Base-by-base conservation (phyloP, 2,329 filamentous ascomycete species). In the Cercospora zeae-maydis region DNA sequence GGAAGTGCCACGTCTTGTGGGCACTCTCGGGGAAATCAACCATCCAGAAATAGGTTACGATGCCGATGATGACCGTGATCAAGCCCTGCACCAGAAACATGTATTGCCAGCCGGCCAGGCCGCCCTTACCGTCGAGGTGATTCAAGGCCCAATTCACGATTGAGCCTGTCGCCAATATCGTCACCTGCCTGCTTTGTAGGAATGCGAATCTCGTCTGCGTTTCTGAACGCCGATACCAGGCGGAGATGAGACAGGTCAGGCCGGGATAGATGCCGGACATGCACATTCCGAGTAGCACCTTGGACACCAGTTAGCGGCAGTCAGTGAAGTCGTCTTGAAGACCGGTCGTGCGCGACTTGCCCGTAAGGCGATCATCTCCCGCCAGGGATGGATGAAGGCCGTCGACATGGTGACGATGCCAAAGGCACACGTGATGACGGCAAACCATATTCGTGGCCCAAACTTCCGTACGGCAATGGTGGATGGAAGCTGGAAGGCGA, bases 121-220 rank as follows among this genome's bases (percentile, higher is more conserved):
- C 83, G 1, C 77, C 78, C 9, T 74, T 77, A 1, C 86, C 85
- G 67, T 88, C 75, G 2, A 89, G 77, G 54, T 84, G 80, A 63
- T 89, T 88, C n/a, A 91, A 79, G 0, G 84, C 87, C 69, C 83
- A 90, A 72, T 90, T 90, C 69, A 89, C 83, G 63, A 89, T 86
- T 55, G 82, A 81, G 4, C 87, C 87, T 0, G 87, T 88, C 0
- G 86, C 86, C 1, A 91, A 78, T 2, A 89, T 81, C 14, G 84
- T 80, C 24, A 90, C 86, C 71, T 90, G 83, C 1, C 86, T 86
- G 45, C 81, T 84, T 73, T 88, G 86, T 68, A 88, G 76, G 62
- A 86, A 84, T 0, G 86, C 86, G 68, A 87, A 89, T 24, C 87
- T 82, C 30, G 87, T 79, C 74, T 88, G 86, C 71, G 88, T 85